These are phyloP conservation scores for Sapria himalayana DNA, from an alignment of 345 rosid genomes.

Conservation along the genomic window DNA sequence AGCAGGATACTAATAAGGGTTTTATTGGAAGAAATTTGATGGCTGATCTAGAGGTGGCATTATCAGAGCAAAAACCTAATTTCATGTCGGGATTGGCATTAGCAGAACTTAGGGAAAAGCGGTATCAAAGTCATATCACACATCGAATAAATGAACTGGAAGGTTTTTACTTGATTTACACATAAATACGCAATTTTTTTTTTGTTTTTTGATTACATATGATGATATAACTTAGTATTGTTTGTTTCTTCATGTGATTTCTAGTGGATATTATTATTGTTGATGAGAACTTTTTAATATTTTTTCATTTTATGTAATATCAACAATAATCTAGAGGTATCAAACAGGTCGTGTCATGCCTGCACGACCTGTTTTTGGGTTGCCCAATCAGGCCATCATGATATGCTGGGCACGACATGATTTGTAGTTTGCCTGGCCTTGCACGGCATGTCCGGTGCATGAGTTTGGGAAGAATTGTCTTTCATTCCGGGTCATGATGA, in stretches of 20 bases:
- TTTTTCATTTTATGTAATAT: not conserved
- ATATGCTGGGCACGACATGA: too few relatives aligned
- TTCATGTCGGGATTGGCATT: slow-evolving; percentile 37
- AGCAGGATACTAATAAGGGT: slow-evolving; percentile 22
- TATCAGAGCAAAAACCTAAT: slow-evolving; percentile 35
- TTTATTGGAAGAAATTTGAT: slow-evolving; percentile 38
- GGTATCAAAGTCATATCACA: slow-evolving; percentile 31
- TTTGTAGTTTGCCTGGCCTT: too few relatives aligned
- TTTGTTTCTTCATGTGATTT: not conserved
- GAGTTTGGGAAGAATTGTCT: too few relatives aligned
- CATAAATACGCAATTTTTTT: slow-evolving; percentile 3
- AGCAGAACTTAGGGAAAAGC: slow-evolving; percentile 27
- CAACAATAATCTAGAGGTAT: too few relatives aligned
- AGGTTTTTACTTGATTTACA: slow-evolving; percentile 26
- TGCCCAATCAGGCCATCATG: too few relatives aligned
- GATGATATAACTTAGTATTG: not conserved
- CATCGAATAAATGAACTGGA: slow-evolving; percentile 69
- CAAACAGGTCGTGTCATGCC: too few relatives aligned
- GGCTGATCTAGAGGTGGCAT: slow-evolving; percentile 67
- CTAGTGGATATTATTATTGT: not conserved
- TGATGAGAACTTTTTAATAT: not conserved
- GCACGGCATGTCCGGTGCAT: too few relatives aligned
- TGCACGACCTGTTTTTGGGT: too few relatives aligned
- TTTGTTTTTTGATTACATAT: slow-evolving; percentile 1
- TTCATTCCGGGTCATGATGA: too few relatives aligned